Evolutionary conservation across 805 yeast genomes (phyloP).

Genomic region (Candida nitratophila): DNA sequence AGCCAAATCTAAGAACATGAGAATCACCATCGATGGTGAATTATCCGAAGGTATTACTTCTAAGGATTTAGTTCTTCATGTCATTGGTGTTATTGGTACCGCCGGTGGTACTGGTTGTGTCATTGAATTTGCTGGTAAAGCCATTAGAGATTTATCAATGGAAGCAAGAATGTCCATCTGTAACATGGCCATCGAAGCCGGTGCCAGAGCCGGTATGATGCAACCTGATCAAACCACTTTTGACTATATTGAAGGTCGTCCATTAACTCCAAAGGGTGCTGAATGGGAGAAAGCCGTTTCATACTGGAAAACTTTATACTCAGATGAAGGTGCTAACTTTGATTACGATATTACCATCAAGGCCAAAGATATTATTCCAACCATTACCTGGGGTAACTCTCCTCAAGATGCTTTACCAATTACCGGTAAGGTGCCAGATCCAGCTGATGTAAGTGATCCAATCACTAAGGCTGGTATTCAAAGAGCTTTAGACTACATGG

Average conservation of each 20-base stretch:
- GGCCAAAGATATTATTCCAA: slow-evolving; percentile 85
- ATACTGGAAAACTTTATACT: slow-evolving; percentile 84
- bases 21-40: slow-evolving; percentile 78
- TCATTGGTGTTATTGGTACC: slow-evolving; percentile 94
- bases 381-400: slow-evolving; percentile 99
- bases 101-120: slow-evolving; percentile 99
- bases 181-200: slow-evolving; percentile 98
- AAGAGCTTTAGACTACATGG: slow-evolving; percentile 90
- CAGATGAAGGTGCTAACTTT: slow-evolving; percentile 87
- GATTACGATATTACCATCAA: slow-evolving; percentile 77
- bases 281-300: slow-evolving; percentile 92
- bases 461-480: slow-evolving; percentile 77
- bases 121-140: slow-evolving; percentile 94
- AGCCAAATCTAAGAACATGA: slow-evolving; percentile 93
- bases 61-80: slow-evolving; percentile 89
- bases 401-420: slow-evolving; percentile 98
- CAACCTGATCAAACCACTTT: slow-evolving; percentile 89
- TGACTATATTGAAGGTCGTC: slow-evolving; percentile 86
- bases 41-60: slow-evolving; percentile 88
- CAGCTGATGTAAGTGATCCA: slow-evolving; percentile 64
- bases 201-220: slow-evolving; percentile 99
- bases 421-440: slow-evolving; percentile 87
- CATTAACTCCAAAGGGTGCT: slow-evolving; percentile 87
- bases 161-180: slow-evolving; percentile 99
- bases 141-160: slow-evolving; percentile 84